Base-by-base conservation (phyloP, 192 early-diverging fungal genomes). In the Backusella psychrophila region DNA sequence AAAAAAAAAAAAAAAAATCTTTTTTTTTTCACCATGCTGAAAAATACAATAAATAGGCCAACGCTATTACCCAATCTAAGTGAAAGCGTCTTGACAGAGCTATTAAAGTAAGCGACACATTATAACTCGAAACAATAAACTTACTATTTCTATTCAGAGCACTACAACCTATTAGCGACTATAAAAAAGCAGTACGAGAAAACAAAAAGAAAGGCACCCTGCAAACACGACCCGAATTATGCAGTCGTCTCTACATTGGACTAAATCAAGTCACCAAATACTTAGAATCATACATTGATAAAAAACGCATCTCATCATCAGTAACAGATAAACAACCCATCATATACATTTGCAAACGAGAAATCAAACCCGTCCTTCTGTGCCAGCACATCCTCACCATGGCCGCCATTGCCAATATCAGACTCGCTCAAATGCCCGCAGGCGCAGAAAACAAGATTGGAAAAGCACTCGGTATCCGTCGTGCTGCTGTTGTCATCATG, bases 261-360 rank as follows among this genome's bases (percentile, higher is more conserved):
- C 35, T 76, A 3, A 76, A 76, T 15, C 15, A 76, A 76, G 75
- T 31, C 14, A 76, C 75, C 7, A 19, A 68, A 35, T 69, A 23
- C n/a, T 36, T 76, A 14, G 75, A 76, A 41, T 17, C 5, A 4
- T 35, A 52, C n/a, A 76, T 76, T 29, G 31, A 52, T 53, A 15
- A 70, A 42, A 66, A 44, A 23, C 26, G 17, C 33, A 53, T 0
- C 7, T 19, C 6, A 39, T 36, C 69, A 29, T 6, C 36, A 26
- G 14, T 11, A 1, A 21, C 15, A 21, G 29, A 23, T 0, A 14
- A 7, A 31, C 12, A 35, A 0, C 29, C 68, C 7, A 35, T 66
- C 23, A 66, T 76, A 2, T 76, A 49, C 39, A 42, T 76, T 8
- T 76, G 75, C 39, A 76, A 76, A n/a, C 7, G 75, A 56, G 75